Evolutionary conservation across 2,329 filamentous ascomycete genomes (phyloP), one percentile per base, ranked within the genome.

Genomic region (Epichloe sibirici): DNA sequence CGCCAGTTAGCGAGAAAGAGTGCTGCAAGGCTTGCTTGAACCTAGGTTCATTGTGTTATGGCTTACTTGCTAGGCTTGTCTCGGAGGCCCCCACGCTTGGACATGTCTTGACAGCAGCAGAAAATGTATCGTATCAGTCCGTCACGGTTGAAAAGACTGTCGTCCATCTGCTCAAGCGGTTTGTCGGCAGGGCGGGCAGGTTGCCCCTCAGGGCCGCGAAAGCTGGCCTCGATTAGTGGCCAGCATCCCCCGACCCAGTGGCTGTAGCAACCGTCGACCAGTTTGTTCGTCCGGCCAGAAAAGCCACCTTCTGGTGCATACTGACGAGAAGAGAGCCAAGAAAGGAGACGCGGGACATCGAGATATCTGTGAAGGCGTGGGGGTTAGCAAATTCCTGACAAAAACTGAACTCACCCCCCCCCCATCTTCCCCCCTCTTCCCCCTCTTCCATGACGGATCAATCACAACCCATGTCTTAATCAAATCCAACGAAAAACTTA

Each of bases 211-310:
- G 74, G 72, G 31, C 78, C 79, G 58, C 78, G 77, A 53, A 93
- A 71, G 51, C 84, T 84, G 53, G 88, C 88, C 72, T 96, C 86
- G 59, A 97, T 75, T 58, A 98, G 71, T 45, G 91, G 85, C 88
- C 90, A 98, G 72, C 90, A 97, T 51, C 86, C 87, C 51, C 93
- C 93, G 37, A 95, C 86, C 93, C 93, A 98, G 69, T 96, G 91
- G 66, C 88, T 95, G 72, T 98, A 98, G 71, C 93, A 98, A 45
- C 91, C 93, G 68, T 98, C 93, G 35, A 97, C 93, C 35, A 98
- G 78, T 72, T 98, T 98, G 75, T 97, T 97, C 31, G 91, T 95
- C 60, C 93, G 85, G 56, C 93, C 93, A 42, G 88, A 86, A 64
- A 95, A 90, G 38, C 93, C 93, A 57, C 90, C 90, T 67, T 97